A percentile compares a stretch with the other conserved stretches of the same genome.
These are phyloP conservation scores for Pleurotus sapidus DNA, from an alignment of 768 basidiomycete genomes.

Conservation along the genomic window DNA sequence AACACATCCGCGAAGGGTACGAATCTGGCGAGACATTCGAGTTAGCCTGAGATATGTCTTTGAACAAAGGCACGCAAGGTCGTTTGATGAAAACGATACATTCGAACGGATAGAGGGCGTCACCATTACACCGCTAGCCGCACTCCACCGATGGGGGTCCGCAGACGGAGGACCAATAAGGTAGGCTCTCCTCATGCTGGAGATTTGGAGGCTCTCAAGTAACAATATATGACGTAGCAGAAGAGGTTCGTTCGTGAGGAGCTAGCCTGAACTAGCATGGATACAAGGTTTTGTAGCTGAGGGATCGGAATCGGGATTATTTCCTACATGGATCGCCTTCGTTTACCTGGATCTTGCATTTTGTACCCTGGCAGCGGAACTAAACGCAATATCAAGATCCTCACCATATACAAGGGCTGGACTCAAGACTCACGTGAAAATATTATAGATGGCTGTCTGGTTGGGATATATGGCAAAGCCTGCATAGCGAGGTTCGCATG, in stretches of 20 bases:
- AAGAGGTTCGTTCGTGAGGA: not conserved
- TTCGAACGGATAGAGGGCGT: not conserved
- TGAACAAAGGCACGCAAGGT: not conserved
- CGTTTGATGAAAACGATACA: not conserved
- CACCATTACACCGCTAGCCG: not conserved
- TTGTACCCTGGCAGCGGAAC: conserved; percentile 5
- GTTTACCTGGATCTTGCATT: conserved; percentile 7
- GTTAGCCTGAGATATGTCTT: conserved; percentile 29
- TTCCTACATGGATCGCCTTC: not conserved
- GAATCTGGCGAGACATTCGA: conserved; percentile 41
- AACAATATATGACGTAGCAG: not conserved
- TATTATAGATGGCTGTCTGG: conserved; percentile 46
- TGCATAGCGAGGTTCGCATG: conserved; percentile 15
- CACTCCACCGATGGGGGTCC: not conserved
- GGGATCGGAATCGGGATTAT: not conserved
- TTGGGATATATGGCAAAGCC: conserved; percentile 51
- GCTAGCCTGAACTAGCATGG: not conserved
- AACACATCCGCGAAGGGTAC: conserved; percentile 28
- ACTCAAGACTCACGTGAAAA: conserved; percentile 40
- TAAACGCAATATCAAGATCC: not conserved
- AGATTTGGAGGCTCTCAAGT: not conserved
- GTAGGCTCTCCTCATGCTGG: not conserved
- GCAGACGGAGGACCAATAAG: not conserved
- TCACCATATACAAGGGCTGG: too few relatives aligned
- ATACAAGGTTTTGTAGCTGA: not conserved